Conservation (phyloP, 2,329 filamentous ascomycete species). For the Bipolaris sorokiniana region DNA sequence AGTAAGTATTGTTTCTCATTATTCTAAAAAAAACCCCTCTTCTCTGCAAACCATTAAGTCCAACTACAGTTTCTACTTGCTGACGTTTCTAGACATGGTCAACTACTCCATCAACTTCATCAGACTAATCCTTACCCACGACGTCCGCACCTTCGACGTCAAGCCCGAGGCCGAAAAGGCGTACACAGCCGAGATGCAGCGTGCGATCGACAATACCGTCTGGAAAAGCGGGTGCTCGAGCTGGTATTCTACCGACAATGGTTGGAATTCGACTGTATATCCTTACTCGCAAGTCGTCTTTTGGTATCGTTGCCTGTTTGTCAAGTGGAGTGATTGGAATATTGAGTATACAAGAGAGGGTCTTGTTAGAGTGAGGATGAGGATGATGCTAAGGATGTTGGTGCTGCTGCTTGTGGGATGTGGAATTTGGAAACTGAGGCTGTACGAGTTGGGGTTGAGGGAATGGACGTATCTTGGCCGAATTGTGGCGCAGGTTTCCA, state of each 20-base stretch:
- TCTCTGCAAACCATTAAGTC: not conserved
- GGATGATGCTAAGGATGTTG: conserved; percentile 24
- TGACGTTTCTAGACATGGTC: conserved; percentile 54
- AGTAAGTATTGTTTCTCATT: conserved; percentile 34
- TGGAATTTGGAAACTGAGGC: conserved; percentile 33
- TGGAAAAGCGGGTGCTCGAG: conserved; percentile 58
- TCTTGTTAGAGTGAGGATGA: conserved; percentile 38
- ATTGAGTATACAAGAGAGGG: conserved; percentile 59
- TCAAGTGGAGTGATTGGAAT: conserved; percentile 61
- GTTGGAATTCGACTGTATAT: conserved; percentile 75
- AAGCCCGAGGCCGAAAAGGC: conserved; percentile 79
- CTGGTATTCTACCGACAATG: conserved; percentile 80
- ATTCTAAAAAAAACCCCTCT: not conserved
- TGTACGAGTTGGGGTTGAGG: conserved; percentile 29
- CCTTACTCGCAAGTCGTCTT: conserved; percentile 59
- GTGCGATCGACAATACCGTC: conserved; percentile 58
- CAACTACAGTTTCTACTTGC: no score
- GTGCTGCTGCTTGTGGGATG: conserved; percentile 28
- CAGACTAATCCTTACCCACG: conserved; percentile 77
- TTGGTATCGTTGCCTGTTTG: conserved; percentile 58
- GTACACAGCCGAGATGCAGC: conserved; percentile 52
- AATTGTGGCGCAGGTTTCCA: conserved; percentile 14
- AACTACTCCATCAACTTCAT: conserved; percentile 67
- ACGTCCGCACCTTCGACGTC: conserved; percentile 86
- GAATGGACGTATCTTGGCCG: conserved; percentile 27